phyloP scores from a whole-genome alignment of 495 filamentous ascomycete species.

The Xylaria curta region DNA sequence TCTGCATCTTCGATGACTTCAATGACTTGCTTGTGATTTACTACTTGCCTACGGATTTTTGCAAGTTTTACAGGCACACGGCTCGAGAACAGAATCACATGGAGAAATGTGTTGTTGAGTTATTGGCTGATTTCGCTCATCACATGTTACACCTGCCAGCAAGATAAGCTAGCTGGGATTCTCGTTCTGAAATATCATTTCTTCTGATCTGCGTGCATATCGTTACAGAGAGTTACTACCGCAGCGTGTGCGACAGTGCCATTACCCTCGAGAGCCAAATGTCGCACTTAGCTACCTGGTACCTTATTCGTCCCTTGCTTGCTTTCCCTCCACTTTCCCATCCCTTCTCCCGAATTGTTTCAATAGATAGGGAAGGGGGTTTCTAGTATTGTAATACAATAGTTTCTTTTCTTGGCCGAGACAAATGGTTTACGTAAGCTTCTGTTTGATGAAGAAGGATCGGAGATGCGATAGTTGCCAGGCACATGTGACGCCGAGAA shows the following conservation, averaged over 20 bases:
- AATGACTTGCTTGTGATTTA: neutral
- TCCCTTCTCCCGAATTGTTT: neutral
- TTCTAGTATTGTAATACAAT: neutral
- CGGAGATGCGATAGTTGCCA: slow-evolving; percentile 97
- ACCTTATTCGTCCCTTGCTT: neutral
- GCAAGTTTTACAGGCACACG: neutral
- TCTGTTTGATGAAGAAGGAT: slow-evolving; percentile 99
- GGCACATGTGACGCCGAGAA: slow-evolving; percentile 90
- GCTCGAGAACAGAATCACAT: neutral
- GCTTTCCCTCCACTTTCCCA: neutral
- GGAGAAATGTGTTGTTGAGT: neutral
- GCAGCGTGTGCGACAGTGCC: neutral
- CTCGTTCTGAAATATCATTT: neutral
- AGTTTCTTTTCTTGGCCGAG: neutral
- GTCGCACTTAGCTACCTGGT: neutral
- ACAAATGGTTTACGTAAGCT: slow-evolving; percentile 70
- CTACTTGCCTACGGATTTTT: neutral
- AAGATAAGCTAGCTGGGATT: neutral
- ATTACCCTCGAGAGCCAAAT: neutral
- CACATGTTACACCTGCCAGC: neutral
- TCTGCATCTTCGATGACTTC: neutral
- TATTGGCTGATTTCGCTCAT: neutral
- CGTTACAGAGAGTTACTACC: slow-evolving; percentile 16
- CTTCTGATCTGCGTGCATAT: slow-evolving; percentile 13
- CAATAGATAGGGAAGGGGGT: neutral